These are phyloP conservation scores for Salix brachista DNA, from an alignment of 345 rosid genomes.

Conservation along the genomic window DNA sequence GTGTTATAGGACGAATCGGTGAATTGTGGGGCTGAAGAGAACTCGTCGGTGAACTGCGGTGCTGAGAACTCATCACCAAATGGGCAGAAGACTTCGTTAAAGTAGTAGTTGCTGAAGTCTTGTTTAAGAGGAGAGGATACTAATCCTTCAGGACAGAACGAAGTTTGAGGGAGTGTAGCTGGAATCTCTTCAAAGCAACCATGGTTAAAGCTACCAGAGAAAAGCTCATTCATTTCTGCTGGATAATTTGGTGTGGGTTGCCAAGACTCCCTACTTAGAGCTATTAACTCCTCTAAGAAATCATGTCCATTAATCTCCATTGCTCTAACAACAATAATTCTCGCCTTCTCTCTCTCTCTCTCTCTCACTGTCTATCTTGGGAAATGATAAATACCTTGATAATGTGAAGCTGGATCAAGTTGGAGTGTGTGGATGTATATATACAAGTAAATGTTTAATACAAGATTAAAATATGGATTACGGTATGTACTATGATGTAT, in stretches of 20 bases:
- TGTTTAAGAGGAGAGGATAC: conserved; percentile 26
- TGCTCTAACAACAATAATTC: not conserved
- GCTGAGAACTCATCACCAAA: conserved; percentile 30
- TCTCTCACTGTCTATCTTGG: not conserved
- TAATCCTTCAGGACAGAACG: conserved; percentile 16
- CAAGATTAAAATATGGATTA: conserved; percentile 3
- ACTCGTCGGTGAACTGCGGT: conserved; percentile 11
- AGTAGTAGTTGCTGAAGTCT: conserved; percentile 26
- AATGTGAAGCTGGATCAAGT: conserved; percentile 24
- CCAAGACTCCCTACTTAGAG: conserved; percentile 35
- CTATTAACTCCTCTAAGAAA: conserved; percentile 37
- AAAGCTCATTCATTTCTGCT: conserved; percentile 26
- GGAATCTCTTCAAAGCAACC: conserved; percentile 3
- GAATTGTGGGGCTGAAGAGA: conserved; percentile 23
- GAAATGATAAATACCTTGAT: conserved; percentile 27
- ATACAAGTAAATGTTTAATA: not conserved
- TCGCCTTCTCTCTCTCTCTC: not conserved
- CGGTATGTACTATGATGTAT: conserved; percentile 7
- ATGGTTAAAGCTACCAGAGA: conserved; percentile 13
- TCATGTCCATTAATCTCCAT: conserved; percentile 39
- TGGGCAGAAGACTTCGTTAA: conserved; percentile 28
- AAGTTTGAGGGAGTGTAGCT: conserved; percentile 14
- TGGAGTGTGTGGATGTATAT: conserved; percentile 26
- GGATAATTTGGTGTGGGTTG: conserved; percentile 22
- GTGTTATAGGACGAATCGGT: conserved; percentile 39